Evolutionary conservation across 768 basidiomycete genomes (phyloP).

Genomic region (Piloderma croceum): DNA sequence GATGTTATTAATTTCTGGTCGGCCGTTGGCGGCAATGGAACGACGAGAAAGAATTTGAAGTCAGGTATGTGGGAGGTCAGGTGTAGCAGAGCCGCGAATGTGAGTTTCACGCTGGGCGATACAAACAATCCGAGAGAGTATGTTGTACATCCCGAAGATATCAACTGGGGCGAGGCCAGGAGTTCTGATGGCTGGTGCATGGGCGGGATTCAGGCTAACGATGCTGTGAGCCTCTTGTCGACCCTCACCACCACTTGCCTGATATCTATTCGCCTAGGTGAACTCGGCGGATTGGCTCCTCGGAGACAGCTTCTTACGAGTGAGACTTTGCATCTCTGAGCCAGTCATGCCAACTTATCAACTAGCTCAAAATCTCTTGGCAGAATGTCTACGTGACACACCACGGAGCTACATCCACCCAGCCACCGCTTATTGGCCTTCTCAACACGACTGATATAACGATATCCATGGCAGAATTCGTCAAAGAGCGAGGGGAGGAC

Average conservation of each 20-base stretch:
- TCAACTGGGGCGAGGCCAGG: constrained; percentile 43
- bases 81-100: constrained; percentile 42
- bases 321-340: constrained; percentile 18
- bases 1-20: constrained; percentile 53
- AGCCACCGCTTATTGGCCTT: constrained; percentile 42
- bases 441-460: constrained; percentile 37
- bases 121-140: constrained; percentile 31
- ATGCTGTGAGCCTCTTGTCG: constrained; percentile 31
- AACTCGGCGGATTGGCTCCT: constrained; percentile 57
- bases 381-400: constrained; percentile 54
- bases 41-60: constrained; percentile 30
- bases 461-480: constrained; percentile 35
- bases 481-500: constrained; percentile 36
- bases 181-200: constrained; percentile 44
- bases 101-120: constrained; percentile 42
- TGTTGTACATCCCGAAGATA: constrained; percentile 44
- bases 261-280: constrained; percentile 25
- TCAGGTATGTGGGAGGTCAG: constrained; percentile 43
- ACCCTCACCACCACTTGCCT: constrained; percentile 2
- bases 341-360: constrained; percentile 1
- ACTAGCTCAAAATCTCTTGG: constrained; percentile 9
- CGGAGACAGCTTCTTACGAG: constrained; percentile 54
- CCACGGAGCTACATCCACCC: constrained; percentile 33
- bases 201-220: constrained; percentile 51
- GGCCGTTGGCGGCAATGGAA: constrained; percentile 35